Percentiles rank a stretch among this genome's conserved stretches.
Conservation (phyloP, 2,329 filamentous ascomycete genomes). For the Fulvia fulva region DNA sequence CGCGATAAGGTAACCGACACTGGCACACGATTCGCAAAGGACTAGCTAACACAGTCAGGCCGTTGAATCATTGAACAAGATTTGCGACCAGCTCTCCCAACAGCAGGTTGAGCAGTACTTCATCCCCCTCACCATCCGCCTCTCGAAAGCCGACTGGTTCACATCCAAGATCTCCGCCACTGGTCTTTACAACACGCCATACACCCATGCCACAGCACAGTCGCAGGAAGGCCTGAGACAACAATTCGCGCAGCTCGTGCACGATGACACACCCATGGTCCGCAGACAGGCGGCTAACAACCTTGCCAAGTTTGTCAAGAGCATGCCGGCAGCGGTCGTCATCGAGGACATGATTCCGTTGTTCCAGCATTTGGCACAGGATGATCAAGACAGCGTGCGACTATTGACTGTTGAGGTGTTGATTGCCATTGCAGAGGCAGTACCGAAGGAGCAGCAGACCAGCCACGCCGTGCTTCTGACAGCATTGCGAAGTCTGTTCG, state of each 20-base stretch:
- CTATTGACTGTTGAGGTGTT: constrained; percentile 94
- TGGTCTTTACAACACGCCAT: constrained; percentile 88
- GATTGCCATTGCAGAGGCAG: constrained; percentile 92
- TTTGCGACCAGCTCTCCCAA: constrained; percentile 85
- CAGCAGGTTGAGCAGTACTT: constrained; percentile 96
- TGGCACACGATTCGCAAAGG: constrained; percentile 17
- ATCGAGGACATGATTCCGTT: constrained; percentile 99
- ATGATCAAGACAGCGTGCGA: constrained; percentile 96
- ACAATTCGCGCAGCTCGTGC: constrained; percentile 88
- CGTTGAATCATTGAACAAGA: constrained; percentile 98
- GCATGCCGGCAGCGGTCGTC: constrained; percentile 86
- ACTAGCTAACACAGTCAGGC: constrained; percentile 57
- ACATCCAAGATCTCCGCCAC: constrained; percentile 98
- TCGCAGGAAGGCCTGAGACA: constrained; percentile 87
- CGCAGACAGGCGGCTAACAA: constrained; percentile 94
- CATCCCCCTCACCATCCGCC: constrained; percentile 88
- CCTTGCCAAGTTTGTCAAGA: constrained; percentile 94
- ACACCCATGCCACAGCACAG: constrained; percentile 82
- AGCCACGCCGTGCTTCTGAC: constrained; percentile 92
- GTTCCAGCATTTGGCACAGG: constrained; percentile 92
- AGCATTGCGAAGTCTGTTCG: constrained; percentile 86
- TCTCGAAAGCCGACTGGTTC: constrained; percentile 99
- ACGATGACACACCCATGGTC: constrained; percentile 99
- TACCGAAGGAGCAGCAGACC: constrained; percentile 95
- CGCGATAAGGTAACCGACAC: constrained; percentile 77